Base-by-base conservation (phyloP, 805 yeast genomes). In the Ogataea trehaloabstinens region DNA sequence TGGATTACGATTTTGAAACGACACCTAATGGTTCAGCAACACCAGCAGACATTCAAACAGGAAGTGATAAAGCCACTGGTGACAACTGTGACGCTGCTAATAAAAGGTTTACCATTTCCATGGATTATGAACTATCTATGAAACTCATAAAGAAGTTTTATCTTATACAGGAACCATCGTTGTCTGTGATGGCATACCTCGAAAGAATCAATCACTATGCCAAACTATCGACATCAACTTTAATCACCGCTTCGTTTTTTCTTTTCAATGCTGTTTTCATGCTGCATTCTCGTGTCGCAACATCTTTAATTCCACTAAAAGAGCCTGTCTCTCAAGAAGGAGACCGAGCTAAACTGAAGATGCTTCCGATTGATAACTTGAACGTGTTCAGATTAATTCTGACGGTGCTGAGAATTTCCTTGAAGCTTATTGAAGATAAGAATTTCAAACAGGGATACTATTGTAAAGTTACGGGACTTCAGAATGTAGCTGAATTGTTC, bases 391-490 rank as follows among this genome's bases (percentile, higher is more conserved):
- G 76, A 24, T 48, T 71, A 31, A 48, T 68, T 6, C 52, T 70
- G 40, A 64, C 73, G 2, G 55, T 59, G 25, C 42, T 70, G 12
- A 51, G 76, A 28, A 54, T 71, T 18, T 59, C 73, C 28, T 58
- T 61, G 18, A 71, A 71, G 43, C 52, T 64, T 24, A 54, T 70
- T 19, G 76, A 71, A 44, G 76, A 71, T 45, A 61, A 70, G 31
- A 66, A 70, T 48, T 71, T 60, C 47, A 66, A 63, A 34, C 75
- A 68, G 36, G 52, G 50, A 21, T 62, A 63, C 32, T 71, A 66
- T 44, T 71, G 75, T 29, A 64, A 64, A 25, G 66, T 71, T n/a
- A 66, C 68, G 4, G 76, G 76, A 2, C 58, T 71, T n/a, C 64
- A 60, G 29, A 63, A 60, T 32, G 50, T 58, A 7, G 52, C 53